These are phyloP conservation scores for Rhodofomes roseus DNA, from an alignment of 1,284 basidiomycete species.

Conservation along the genomic window DNA sequence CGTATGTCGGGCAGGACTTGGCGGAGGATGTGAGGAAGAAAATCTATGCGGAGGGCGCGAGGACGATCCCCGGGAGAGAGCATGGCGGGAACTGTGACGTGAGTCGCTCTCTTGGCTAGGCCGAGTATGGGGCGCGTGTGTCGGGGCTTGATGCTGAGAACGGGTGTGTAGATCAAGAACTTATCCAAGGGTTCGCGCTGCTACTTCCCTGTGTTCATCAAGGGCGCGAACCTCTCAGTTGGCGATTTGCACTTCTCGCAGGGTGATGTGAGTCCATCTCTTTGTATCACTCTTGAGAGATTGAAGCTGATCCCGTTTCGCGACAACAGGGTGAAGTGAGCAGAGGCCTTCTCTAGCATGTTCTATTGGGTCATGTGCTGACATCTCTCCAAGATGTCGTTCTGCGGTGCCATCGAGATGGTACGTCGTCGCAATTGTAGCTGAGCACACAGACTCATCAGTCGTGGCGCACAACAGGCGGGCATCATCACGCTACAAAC, in stretches of 20 bases:
- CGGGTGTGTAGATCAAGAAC: slow-evolving; percentile 60
- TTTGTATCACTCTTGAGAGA: neutral
- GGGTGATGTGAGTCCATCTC: slow-evolving; percentile 54
- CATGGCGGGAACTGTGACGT: slow-evolving; percentile 84
- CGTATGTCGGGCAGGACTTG: slow-evolving; percentile 70
- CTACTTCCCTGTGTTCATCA: slow-evolving; percentile 77
- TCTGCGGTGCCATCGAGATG: slow-evolving; percentile 83
- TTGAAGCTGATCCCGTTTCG: neutral
- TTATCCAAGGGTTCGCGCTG: slow-evolving; percentile 67
- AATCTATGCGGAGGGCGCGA: slow-evolving; percentile 66
- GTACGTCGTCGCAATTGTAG: slow-evolving; percentile 25
- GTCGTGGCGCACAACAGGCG: slow-evolving; percentile 40
- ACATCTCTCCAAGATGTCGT: slow-evolving; percentile 45
- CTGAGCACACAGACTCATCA: neutral
- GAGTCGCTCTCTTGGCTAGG: no score
- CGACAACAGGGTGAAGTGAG: neutral
- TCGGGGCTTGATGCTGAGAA: neutral
- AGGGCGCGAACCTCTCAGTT: slow-evolving; percentile 74
- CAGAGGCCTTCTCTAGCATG: neutral
- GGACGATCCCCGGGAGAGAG: slow-evolving; percentile 75
- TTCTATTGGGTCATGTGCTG: neutral
- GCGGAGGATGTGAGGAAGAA: slow-evolving; percentile 44
- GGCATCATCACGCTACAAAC: slow-evolving; percentile 74
- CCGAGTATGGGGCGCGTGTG: neutral
- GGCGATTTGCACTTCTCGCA: slow-evolving; percentile 83